These are phyloP conservation scores for Brettanomyces nanus DNA, from an alignment of 805 yeast genomes.

Conservation along the genomic window DNA sequence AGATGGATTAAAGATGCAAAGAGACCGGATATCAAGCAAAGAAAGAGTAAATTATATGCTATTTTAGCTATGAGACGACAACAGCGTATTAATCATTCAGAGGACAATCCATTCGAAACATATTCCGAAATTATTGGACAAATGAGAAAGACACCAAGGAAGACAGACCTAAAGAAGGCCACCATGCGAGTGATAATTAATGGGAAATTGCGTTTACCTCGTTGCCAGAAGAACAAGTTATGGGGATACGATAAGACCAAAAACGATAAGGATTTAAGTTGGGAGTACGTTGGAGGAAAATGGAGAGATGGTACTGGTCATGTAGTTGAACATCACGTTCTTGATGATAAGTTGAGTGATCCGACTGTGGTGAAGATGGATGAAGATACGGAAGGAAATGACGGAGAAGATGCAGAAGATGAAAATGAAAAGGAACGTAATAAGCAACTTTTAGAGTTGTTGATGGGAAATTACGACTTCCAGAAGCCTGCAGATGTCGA, in stretches of 20 bases:
- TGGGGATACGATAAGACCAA: conserved; percentile 86
- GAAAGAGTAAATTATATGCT: conserved; percentile 24
- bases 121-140: conserved; percentile 41
- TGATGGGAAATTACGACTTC: conserved; percentile 40
- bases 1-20: conserved; percentile 39
- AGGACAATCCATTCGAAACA: conserved; percentile 26
- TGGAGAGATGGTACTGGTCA: conserved; percentile 82
- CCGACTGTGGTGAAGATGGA: not conserved
- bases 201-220: conserved; percentile 48
- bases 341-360: conserved; percentile 13
- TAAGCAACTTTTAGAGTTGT: conserved; percentile 36
- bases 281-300: conserved; percentile 50
- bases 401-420: conserved; percentile 25
- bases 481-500: conserved; percentile 40
- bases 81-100: conserved; percentile 37
- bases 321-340: conserved; percentile 51
- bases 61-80: conserved; percentile 27
- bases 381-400: conserved; percentile 1
- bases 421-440: conserved; percentile 39
- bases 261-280: conserved; percentile 52
- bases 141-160: conserved; percentile 47
- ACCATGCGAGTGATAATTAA: conserved; percentile 59
- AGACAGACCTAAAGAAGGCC: conserved; percentile 37
- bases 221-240: conserved; percentile 64
- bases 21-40: conserved; percentile 30